Base-by-base conservation (phyloP, 2,329 filamentous ascomycete genomes). In the Boeremia lycopersici region DNA sequence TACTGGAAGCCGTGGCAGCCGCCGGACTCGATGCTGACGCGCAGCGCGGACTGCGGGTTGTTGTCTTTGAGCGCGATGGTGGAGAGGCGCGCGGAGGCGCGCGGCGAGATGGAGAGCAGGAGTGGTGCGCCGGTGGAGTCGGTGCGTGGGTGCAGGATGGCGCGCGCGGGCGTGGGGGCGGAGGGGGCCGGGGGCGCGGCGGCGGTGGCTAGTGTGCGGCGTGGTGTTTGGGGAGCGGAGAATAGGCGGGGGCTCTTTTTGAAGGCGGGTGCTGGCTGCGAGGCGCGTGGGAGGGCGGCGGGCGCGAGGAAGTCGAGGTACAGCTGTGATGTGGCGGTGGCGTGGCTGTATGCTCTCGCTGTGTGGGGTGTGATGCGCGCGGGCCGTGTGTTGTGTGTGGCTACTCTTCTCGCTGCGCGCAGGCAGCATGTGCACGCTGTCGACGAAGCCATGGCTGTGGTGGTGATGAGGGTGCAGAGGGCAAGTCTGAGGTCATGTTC, bases 1-100 rank as follows among this genome's bases (percentile, higher is more conserved):
- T 99, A 99, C 74, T 99, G 95, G 75, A 99, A 99, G 44, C 95
- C 95, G 76, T 99, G 95, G 75, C 95, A 99, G 51, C 95, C 95
- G 60, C 95, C 95, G 52, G 89, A 91, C 71, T 96, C 92, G 54
- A 99, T 93, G 57, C 90, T 88, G 62, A 99, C 90, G 47, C 93
- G 90, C n/a, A 99, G 83, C 23, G 92, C 90, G 29, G 96, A 85
- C 68, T 89, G 82, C 2, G 91, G 90, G 72, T 96, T 96, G 57
- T 65, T 56, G 62, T 75, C 81, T 54, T 57, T 80, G 56, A 63
- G 74, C 59, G 74, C 71, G 65, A 81, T 96, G 62, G 91, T 84
- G 53, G 85, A 82, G 29, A 97, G 85, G 31, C 92, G 89, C 74
- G 77, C 68, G 19, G 70, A 64, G 35, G 93, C 93, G 43, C 93